These are phyloP conservation scores for Cystofilobasidium ferigula DNA, from an alignment of 768 basidiomycete species.

Conservation along the genomic window DNA sequence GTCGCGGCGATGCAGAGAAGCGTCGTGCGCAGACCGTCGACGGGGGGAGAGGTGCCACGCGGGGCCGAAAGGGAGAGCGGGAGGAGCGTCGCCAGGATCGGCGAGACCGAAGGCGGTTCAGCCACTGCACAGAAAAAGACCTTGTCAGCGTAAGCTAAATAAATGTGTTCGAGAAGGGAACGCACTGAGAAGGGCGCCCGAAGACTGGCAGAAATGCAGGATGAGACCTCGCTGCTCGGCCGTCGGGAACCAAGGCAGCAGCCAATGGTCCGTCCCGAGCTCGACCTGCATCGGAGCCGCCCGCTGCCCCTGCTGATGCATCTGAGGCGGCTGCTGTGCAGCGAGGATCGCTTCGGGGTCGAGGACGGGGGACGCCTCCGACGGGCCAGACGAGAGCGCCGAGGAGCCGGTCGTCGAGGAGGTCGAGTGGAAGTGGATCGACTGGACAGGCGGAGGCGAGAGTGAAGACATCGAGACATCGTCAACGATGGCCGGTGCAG, in stretches of 20 bases:
- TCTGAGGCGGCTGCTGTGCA: conserved; percentile 2
- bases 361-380: not conserved
- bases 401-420: not conserved
- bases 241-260: conserved; percentile 38
- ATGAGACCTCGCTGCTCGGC: conserved; percentile 35
- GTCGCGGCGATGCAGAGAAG: conserved; percentile 42
- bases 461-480: not conserved
- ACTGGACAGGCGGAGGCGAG: not conserved
- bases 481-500: not conserved
- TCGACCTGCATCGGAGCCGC: not conserved
- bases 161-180: not conserved
- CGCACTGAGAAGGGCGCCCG: conserved; percentile 16
- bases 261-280: conserved; percentile 17
- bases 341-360: too few relatives aligned
- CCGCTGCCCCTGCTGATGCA: not conserved
- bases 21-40: conserved; percentile 40
- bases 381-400: not conserved
- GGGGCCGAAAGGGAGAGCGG: conserved; percentile 42
- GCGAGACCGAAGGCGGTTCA: conserved; percentile 42
- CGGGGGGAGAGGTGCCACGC: conserved; percentile 34
- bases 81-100: conserved; percentile 42
- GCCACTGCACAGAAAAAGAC: conserved; percentile 34
- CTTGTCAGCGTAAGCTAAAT: not conserved
- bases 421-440: not conserved
- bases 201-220: conserved; percentile 32